Conservation (phyloP, 257 asterid genomes). For the Solanum bulbocastanum region DNA sequence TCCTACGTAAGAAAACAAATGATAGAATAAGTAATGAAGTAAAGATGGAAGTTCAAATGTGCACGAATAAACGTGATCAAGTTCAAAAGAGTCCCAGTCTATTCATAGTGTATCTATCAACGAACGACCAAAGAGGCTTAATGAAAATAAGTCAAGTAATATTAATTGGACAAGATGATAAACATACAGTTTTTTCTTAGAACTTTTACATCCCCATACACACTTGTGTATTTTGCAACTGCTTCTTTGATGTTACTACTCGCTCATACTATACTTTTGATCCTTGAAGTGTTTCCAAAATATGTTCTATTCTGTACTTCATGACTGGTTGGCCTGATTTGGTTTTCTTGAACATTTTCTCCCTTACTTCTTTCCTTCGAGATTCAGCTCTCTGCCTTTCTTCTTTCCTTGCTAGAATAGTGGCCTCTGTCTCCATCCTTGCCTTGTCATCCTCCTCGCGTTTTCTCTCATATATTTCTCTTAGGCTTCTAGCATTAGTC, state of each 20-base stretch:
- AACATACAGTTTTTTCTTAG: neutral
- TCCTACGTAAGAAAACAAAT: neutral
- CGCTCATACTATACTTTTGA: conserved; percentile 10
- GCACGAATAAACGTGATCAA: neutral
- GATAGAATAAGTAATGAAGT: neutral
- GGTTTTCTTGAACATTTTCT: conserved; percentile 87
- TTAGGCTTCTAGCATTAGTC: conserved; percentile 21
- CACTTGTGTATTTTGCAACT: neutral
- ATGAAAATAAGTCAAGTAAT: neutral
- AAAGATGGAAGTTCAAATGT: neutral
- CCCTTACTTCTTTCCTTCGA: conserved; percentile 49
- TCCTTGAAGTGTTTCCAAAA: conserved; percentile 59
- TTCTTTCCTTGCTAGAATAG: conserved; percentile 41
- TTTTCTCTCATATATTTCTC: conserved; percentile 51
- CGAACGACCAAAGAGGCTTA: neutral
- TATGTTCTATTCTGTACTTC: conserved; percentile 91
- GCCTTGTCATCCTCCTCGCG: conserved; percentile 55
- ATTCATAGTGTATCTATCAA: neutral
- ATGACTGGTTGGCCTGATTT: conserved; percentile 87
- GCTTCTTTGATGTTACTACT: neutral
- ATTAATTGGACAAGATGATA: neutral
- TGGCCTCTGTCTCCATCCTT: conserved; percentile 54
- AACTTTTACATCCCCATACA: neutral
- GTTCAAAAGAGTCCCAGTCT: neutral
- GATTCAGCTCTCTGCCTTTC: conserved; percentile 44